Percentiles rank a stretch among this genome's conserved stretches.
These are phyloP conservation scores for Grosmannia clavigera DNA, from an alignment of 2,329 filamentous ascomycete species.

Conservation along the genomic window DNA sequence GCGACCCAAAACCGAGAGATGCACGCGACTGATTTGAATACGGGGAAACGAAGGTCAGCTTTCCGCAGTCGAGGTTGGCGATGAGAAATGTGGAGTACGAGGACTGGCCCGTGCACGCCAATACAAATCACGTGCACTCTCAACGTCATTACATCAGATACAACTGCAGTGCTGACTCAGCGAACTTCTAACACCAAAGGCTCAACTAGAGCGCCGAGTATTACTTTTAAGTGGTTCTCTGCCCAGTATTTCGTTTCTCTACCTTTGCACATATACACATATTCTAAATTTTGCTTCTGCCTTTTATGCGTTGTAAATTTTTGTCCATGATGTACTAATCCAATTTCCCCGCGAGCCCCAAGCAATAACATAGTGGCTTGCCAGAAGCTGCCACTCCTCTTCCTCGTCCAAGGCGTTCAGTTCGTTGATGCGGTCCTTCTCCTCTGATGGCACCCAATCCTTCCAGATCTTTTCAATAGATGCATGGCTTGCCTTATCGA, in stretches of 20 bases:
- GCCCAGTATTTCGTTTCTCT: neutral
- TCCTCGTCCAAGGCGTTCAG: slow-evolving; percentile 89
- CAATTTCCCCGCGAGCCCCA: slow-evolving; percentile 66
- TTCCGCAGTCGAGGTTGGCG: neutral
- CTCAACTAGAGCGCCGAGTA: too few species aligned
- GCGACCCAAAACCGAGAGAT: neutral
- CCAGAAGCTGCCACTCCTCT: slow-evolving; percentile 83
- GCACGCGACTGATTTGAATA: neutral
- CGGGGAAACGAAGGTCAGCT: neutral
- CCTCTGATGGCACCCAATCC: slow-evolving; percentile 53
- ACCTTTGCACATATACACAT: too few species aligned
- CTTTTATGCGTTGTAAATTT: slow-evolving; percentile 11
- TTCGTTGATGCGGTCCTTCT: slow-evolving; percentile 67
- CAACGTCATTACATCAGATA: too few species aligned
- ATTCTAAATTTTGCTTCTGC: too few species aligned
- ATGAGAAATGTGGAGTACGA: neutral
- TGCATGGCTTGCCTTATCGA: slow-evolving; percentile 32
- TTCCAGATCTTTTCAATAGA: slow-evolving; percentile 56
- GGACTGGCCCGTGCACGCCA: neutral
- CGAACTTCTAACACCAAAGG: too few species aligned
- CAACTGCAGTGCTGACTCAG: too few species aligned
- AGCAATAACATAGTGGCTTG: slow-evolving; percentile 76
- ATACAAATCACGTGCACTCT: neutral
- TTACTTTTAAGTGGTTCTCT: neutral
- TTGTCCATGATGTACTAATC: slow-evolving; percentile 18